Evolutionary conservation across 2,329 filamentous ascomycete species (phyloP).

Genomic region (Ceratocystis cacaofunesta): DNA sequence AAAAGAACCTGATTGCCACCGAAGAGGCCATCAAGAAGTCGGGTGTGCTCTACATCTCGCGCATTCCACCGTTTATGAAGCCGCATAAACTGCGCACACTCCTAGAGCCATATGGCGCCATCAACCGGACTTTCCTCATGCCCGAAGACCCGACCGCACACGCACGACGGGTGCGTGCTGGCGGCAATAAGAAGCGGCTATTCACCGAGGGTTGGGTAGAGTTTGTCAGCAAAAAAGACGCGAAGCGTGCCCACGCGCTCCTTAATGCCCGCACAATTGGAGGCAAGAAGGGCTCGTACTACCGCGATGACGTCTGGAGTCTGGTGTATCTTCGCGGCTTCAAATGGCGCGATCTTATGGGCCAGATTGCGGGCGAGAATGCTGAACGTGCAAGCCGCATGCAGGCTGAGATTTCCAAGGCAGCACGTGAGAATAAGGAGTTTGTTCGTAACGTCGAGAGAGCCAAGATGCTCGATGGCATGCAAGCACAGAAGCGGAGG

Average conservation of each 20-base stretch:
- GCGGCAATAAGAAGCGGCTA: constrained; percentile 71
- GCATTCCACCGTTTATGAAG: constrained; percentile 81
- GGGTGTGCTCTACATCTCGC: constrained; percentile 69
- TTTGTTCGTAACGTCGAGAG: constrained; percentile 68
- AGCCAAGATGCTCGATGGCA: constrained; percentile 64
- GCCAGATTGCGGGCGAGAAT: constrained; percentile 69
- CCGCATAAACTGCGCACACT: constrained; percentile 61
- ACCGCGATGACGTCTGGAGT: constrained; percentile 78
- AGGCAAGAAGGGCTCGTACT: constrained; percentile 70
- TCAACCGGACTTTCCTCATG: constrained; percentile 66
- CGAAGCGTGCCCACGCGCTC: constrained; percentile 59
- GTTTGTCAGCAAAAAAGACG: constrained; percentile 60
- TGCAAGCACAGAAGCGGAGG: constrained; percentile 42
- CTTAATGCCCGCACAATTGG: constrained; percentile 67
- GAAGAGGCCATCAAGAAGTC: constrained; percentile 54
- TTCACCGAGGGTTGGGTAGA: constrained; percentile 81
- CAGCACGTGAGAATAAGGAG: constrained; percentile 64
- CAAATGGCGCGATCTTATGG: constrained; percentile 63
- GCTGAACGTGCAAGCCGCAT: constrained; percentile 62
- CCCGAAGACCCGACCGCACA: constrained; percentile 58
- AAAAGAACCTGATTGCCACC: constrained; percentile 53
- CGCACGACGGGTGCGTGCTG: constrained; percentile 49
- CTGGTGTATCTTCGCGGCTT: constrained; percentile 68
- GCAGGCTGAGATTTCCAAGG: constrained; percentile 61
- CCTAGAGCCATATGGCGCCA: constrained; percentile 57